phyloP scores from a whole-genome alignment of 495 filamentous ascomycete species.

The Neurospora tetraspora region DNA sequence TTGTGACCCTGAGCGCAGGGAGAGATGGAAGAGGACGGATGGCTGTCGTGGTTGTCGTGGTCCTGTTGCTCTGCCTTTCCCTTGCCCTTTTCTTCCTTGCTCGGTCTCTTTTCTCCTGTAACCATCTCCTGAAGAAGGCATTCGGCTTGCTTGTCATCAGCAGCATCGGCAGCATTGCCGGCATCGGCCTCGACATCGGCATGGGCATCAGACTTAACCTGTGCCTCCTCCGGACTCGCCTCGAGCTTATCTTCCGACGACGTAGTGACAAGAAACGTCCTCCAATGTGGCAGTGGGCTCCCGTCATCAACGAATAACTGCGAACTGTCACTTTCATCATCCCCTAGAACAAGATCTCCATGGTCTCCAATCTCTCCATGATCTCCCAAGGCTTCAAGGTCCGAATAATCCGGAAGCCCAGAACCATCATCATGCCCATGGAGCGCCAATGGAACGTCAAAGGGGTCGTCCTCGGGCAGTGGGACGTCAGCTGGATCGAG shows the following conservation, averaged over 20 bases:
- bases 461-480: neutral
- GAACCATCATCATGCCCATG: neutral
- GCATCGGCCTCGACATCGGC: neutral
- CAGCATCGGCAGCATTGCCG: neutral
- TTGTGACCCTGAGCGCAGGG: neutral
- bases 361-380: neutral
- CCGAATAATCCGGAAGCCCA: neutral
- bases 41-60: neutral
- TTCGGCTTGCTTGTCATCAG: neutral
- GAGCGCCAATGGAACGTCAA: neutral
- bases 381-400: neutral
- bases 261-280: neutral
- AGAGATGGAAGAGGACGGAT: neutral
- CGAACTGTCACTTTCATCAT: neutral
- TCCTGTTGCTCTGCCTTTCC: neutral
- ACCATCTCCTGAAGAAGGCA: neutral
- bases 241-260: neutral
- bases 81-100: neutral
- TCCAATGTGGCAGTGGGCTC: neutral
- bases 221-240: neutral
- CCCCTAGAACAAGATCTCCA: neutral
- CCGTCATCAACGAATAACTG: neutral
- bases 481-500: neutral
- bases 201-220: neutral
- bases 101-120: neutral